Conservation (phyloP, 208 protist species). For the Endotrypanum monterogeii region DNA sequence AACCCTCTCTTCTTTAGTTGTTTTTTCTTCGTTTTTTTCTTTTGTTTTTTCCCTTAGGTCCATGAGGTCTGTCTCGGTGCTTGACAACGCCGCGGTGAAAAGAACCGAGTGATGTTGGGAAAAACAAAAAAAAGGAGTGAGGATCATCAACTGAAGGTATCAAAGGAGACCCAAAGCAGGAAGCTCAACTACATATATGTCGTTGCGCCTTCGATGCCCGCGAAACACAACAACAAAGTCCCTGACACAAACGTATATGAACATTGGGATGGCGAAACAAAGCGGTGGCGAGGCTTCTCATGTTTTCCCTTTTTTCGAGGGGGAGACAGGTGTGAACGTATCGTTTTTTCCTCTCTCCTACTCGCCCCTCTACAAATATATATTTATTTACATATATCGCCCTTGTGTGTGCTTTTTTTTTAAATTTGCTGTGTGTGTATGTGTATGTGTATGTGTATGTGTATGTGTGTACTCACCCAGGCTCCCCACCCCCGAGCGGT, state of each 20-base stretch:
- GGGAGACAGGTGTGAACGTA: too few species aligned
- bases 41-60: neutral
- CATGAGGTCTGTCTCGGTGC: neutral
- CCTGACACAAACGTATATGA: too few species aligned
- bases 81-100: too few species aligned
- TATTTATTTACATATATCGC: neutral
- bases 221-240: too few species aligned
- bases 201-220: too few species aligned
- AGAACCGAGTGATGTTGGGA: too few species aligned
- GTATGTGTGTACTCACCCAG: slow-evolving; percentile 12
- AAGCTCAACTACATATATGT: neutral
- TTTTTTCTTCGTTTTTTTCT: neutral
- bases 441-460: slow-evolving; percentile 5
- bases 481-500: too few species aligned
- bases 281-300: too few species aligned
- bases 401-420: neutral
- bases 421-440: too few species aligned
- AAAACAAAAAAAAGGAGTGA: neutral
- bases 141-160: neutral
- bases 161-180: neutral
- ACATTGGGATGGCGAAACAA: too few species aligned
- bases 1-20: neutral
- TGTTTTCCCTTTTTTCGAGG: too few species aligned
- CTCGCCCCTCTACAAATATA: neutral
- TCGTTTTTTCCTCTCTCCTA: too few species aligned